Evolutionary conservation across 306 rosid genomes (phyloP).

Genomic region (Boehmeria nivea): DNA sequence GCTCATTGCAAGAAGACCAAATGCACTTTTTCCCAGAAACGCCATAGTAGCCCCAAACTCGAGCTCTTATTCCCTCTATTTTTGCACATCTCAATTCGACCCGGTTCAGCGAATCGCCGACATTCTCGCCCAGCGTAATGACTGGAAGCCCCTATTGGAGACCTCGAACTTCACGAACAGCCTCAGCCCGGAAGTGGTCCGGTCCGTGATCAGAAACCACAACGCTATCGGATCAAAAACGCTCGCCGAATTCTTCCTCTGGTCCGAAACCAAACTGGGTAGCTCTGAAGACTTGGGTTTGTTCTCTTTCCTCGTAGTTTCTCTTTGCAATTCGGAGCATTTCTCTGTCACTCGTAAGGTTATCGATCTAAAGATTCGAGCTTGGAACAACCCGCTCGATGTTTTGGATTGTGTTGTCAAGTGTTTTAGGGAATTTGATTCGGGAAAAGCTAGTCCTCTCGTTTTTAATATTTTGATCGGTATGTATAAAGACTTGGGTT

Average conservation of each 20-base stretch:
- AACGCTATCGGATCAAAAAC: constrained; percentile 26
- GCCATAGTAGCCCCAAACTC: too few relatives aligned
- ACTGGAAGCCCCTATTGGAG: constrained; percentile 33
- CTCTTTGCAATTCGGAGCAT: constrained; percentile 34
- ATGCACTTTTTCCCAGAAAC: background rate
- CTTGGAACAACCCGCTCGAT: constrained; percentile 25
- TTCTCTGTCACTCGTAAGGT: constrained; percentile 26
- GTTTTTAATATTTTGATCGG: constrained; percentile 41
- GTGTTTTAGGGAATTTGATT: constrained; percentile 20
- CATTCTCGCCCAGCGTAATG: constrained; percentile 22
- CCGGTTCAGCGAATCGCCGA: constrained; percentile 32
- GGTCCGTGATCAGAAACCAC: constrained; percentile 29
- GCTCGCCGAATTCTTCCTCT: constrained; percentile 40
- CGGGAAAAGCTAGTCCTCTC: background rate
- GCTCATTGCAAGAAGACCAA: background rate
- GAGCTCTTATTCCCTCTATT: background rate
- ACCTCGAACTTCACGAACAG: constrained; percentile 17
- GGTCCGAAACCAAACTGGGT: constrained; percentile 42
- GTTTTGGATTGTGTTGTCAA: constrained; percentile 31
- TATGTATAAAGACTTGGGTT: constrained; percentile 27
- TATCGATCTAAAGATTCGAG: constrained; percentile 32
- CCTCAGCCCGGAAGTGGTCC: constrained; percentile 39
- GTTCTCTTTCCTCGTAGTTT: constrained; percentile 39
- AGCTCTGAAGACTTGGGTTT: constrained; percentile 16
- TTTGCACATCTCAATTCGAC: constrained; percentile 23